phyloP scores from a whole-genome alignment of 2,329 filamentous ascomycete genomes.

The Penicillium decumbens region DNA sequence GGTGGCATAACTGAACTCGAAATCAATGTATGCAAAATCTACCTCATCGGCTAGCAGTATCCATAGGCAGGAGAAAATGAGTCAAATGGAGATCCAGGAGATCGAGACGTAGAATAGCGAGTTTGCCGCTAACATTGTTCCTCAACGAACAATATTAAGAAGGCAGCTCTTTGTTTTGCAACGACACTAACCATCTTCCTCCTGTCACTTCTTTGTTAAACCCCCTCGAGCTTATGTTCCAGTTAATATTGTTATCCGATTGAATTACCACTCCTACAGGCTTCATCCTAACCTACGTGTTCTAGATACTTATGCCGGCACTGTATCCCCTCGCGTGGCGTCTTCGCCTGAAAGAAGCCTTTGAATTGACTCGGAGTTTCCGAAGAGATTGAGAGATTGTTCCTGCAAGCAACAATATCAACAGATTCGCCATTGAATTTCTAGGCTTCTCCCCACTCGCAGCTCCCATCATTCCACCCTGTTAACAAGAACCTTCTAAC shows the following conservation, averaged over 20 bases:
- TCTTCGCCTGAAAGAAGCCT: not conserved
- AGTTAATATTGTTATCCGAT: not conserved
- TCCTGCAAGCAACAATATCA: not conserved
- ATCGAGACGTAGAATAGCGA: too few relatives aligned
- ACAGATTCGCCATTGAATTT: not conserved
- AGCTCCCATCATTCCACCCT: not conserved
- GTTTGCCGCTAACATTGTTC: too few relatives aligned
- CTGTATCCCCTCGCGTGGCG: not conserved
- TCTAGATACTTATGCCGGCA: not conserved
- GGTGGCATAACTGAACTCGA: too few relatives aligned
- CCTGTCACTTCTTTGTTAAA: too few relatives aligned
- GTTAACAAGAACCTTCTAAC: not conserved
- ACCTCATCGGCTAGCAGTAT: too few relatives aligned
- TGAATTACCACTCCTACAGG: not conserved
- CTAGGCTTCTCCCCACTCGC: not conserved
- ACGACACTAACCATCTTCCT: too few relatives aligned
- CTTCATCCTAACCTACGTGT: not conserved
- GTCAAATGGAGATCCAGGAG: too few relatives aligned
- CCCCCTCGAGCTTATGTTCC: not conserved
- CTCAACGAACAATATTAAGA: too few relatives aligned
- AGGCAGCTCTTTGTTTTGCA: too few relatives aligned
- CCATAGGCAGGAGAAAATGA: too few relatives aligned
- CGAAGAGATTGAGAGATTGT: not conserved
- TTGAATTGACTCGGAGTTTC: not conserved
- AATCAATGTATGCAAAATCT: too few relatives aligned